phyloP scores from a whole-genome alignment of 2,329 filamentous ascomycete genomes.

The Pyrenochaeta sp. region DNA sequence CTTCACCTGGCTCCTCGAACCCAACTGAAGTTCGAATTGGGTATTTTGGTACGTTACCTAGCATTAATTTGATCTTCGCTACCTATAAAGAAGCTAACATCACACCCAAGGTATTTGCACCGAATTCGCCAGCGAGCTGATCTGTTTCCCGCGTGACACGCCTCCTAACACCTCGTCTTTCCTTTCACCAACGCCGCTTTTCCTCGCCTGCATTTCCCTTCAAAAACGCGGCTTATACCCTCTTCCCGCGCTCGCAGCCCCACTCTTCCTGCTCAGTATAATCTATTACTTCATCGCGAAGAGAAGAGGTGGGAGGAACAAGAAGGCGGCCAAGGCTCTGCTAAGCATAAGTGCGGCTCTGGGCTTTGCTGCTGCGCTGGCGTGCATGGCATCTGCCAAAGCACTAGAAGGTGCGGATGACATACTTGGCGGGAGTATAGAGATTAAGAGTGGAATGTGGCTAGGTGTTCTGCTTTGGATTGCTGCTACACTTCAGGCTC shows the following conservation, averaged over 20 bases:
- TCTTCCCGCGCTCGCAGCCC: constrained; percentile 7
- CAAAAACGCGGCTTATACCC: constrained; percentile 10
- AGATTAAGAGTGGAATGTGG: constrained; percentile 3
- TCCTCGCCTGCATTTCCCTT: constrained; percentile 3
- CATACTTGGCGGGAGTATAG: constrained; percentile 3
- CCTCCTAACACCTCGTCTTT: constrained; percentile 5
- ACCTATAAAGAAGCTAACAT: neutral
- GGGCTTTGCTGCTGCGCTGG: constrained; percentile 9
- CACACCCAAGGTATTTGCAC: constrained; percentile 2
- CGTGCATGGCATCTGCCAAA: constrained; percentile 6
- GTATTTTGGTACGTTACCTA: constrained; percentile 10
- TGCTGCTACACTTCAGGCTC: constrained; percentile 8
- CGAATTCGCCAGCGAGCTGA: neutral
- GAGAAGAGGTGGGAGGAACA: constrained; percentile 4
- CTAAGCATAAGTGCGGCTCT: constrained; percentile 8
- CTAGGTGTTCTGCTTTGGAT: constrained; percentile 6
- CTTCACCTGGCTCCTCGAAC: neutral
- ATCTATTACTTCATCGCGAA: constrained; percentile 9
- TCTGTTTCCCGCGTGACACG: constrained; percentile 8
- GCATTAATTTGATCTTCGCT: neutral
- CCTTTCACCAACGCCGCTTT: constrained; percentile 4
- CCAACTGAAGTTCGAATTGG: constrained; percentile 5
- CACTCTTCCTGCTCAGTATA: constrained; percentile 1
- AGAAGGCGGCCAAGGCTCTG: constrained; percentile 5
- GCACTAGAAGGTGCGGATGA: constrained; percentile 5